phyloP scores from a whole-genome alignment of 2,329 filamentous ascomycete species.

The Paraphoma sp. region DNA sequence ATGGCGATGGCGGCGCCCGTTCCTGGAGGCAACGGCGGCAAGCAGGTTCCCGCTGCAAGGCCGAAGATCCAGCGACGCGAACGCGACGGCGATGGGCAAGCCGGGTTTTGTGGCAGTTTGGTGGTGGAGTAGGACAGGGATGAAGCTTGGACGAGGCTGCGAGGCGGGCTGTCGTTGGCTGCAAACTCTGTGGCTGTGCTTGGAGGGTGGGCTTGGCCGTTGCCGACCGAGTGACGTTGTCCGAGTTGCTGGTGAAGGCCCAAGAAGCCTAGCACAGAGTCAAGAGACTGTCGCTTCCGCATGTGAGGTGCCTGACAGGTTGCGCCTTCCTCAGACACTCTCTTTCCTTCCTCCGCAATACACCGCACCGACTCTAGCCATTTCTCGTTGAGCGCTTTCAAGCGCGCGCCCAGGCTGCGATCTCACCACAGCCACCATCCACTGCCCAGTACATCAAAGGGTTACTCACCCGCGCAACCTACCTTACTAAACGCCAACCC shows the following conservation, averaged over 20 bases:
- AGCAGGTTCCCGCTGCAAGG: conserved; percentile 41
- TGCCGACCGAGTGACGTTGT: conserved; percentile 6
- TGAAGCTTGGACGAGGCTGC: conserved; percentile 13
- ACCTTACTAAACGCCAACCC: conserved; percentile 13
- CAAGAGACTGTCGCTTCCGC: conserved; percentile 14
- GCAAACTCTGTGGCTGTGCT: conserved; percentile 1
- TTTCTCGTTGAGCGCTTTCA: conserved; percentile 29
- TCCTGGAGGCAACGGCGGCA: conserved; percentile 38
- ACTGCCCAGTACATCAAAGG: conserved; percentile 17
- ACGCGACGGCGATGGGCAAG: conserved; percentile 17
- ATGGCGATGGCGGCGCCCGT: conserved; percentile 10
- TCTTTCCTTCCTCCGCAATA: conserved; percentile 4
- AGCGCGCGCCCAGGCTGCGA: conserved; percentile 31
- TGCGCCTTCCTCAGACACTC: conserved; percentile 13
- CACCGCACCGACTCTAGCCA: not conserved
- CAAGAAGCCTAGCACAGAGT: conserved; percentile 13
- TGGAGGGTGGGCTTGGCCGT: conserved; percentile 3
- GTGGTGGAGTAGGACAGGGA: conserved; percentile 13
- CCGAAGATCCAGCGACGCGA: conserved; percentile 26
- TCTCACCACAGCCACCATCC: conserved; percentile 22
- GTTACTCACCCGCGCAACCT: conserved; percentile 14
- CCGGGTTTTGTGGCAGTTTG: conserved; percentile 14
- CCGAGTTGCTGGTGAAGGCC: conserved; percentile 12
- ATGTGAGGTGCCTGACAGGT: conserved; percentile 6
- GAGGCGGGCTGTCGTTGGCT: conserved; percentile 16